Evolutionary conservation across 2,329 filamentous ascomycete species (phyloP).

Genomic region (Phaeosphaeriaceae sp.): DNA sequence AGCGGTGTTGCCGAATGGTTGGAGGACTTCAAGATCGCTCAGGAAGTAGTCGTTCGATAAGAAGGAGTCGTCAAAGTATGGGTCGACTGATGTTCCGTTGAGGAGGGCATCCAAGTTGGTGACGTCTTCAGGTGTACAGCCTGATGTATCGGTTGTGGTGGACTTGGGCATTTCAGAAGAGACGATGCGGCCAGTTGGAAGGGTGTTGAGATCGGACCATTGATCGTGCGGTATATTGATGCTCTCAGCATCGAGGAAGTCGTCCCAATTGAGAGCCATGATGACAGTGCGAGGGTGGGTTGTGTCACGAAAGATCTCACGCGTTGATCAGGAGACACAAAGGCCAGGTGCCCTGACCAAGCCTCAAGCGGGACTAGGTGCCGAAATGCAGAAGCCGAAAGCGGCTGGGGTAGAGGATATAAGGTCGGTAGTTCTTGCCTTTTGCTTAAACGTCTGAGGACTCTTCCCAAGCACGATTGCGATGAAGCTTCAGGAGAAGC

Average conservation of each 20-base stretch:
- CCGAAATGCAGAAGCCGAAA: conserved; percentile 22
- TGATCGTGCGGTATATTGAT: conserved; percentile 47
- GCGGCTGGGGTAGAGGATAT: conserved; percentile 30
- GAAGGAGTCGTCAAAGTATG: conserved; percentile 49
- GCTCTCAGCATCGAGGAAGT: conserved; percentile 46
- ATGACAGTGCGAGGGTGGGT: conserved; percentile 35
- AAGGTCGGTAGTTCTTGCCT: conserved; percentile 25
- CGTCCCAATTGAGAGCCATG: conserved; percentile 51
- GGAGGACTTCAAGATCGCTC: conserved; percentile 48
- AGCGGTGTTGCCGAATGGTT: conserved; percentile 42
- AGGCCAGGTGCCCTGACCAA: conserved; percentile 31
- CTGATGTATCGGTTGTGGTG: conserved; percentile 40
- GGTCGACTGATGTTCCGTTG: conserved; percentile 37
- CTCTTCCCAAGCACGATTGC: neutral
- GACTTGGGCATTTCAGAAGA: conserved; percentile 47
- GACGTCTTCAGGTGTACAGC: conserved; percentile 40
- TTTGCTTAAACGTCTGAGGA: conserved; percentile 8
- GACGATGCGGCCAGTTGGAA: conserved; percentile 30
- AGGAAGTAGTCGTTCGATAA: conserved; percentile 49
- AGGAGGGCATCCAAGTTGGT: conserved; percentile 41
- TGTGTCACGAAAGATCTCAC: conserved; percentile 41
- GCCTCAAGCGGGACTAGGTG: conserved; percentile 31
- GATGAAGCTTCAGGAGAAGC: conserved; percentile 6
- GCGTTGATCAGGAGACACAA: conserved; percentile 48
- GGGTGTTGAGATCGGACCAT: conserved; percentile 46